Percentiles rank a stretch among this genome's conserved stretches.
Conservation (phyloP, 192 early-diverging fungal species). For the Radiomyces spectabilis region DNA sequence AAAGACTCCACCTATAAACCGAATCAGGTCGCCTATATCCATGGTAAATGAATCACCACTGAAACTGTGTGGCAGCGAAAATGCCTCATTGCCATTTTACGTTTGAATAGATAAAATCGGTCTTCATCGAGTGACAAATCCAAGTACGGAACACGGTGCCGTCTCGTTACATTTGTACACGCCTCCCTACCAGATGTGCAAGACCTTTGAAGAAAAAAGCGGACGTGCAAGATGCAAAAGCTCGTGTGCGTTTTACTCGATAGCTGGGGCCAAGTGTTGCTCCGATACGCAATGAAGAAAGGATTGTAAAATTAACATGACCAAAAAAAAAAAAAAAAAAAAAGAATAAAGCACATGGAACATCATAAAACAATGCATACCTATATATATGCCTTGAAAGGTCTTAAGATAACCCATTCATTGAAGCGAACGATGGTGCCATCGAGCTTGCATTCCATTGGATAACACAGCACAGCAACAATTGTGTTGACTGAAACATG, state of each 20-base stretch:
- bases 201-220: slow-evolving; percentile 74
- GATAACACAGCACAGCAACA: too few species aligned
- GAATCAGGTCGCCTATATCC: slow-evolving; percentile 80
- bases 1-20: slow-evolving; percentile 40
- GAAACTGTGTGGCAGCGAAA: slow-evolving; percentile 4
- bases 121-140: slow-evolving; percentile 75
- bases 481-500: too few species aligned
- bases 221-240: slow-evolving; percentile 54
- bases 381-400: too few species aligned
- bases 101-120: slow-evolving; percentile 78
- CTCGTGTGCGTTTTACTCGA: slow-evolving; percentile 56
- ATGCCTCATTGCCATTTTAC: too few species aligned
- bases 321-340: too few species aligned
- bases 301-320: too few species aligned
- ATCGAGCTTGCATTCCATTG: too few species aligned
- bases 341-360: too few species aligned
- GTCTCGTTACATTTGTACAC: slow-evolving; percentile 90
- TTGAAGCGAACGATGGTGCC: too few species aligned
- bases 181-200: slow-evolving; percentile 78
- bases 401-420: too few species aligned
- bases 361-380: too few species aligned
- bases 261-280: slow-evolving; percentile 29
- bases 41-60: slow-evolving; percentile 36
- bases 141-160: slow-evolving; percentile 41
- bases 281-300: too few species aligned